phyloP scores from a whole-genome alignment of 139 green algal genomes.

The Chlamydomonas schloesseri region DNA sequence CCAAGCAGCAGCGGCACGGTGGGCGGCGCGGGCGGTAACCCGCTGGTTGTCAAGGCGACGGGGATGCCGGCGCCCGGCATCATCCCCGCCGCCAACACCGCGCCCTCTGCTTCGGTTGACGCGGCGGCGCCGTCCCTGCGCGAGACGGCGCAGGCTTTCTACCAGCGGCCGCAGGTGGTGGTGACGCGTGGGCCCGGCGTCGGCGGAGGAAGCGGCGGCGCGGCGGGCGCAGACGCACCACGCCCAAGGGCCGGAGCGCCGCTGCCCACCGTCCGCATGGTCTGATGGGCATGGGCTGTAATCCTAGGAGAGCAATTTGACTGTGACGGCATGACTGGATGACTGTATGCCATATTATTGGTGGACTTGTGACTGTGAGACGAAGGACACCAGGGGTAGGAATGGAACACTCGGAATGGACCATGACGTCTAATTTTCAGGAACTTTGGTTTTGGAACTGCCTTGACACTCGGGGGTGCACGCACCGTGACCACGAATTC shows the following conservation, averaged over 20 bases:
- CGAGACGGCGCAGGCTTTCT: slow-evolving; percentile 39
- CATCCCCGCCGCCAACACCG: neutral
- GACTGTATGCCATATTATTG: too few species aligned
- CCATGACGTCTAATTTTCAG: too few species aligned
- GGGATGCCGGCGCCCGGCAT: neutral
- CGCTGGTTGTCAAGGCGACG: neutral
- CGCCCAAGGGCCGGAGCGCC: neutral
- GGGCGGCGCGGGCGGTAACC: neutral
- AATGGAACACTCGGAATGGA: too few species aligned
- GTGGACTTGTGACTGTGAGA: too few species aligned
- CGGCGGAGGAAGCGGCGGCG: neutral
- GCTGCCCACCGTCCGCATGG: slow-evolving; percentile 25
- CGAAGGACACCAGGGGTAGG: too few species aligned
- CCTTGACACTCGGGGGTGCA: too few species aligned
- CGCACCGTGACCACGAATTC: too few species aligned
- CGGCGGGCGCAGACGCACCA: neutral
- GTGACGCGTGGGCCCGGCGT: slow-evolving; percentile 10
- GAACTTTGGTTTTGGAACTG: too few species aligned
- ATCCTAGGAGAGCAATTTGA: too few species aligned
- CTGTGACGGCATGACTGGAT: too few species aligned
- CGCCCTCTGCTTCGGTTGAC: too few species aligned
- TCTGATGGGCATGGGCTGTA: neutral
- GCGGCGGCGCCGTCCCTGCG: neutral
- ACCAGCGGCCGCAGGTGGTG: slow-evolving; percentile 36
- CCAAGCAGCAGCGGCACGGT: neutral